phyloP scores from a whole-genome alignment of 169 alveolate species.

The Plasmodium coatneyi region DNA sequence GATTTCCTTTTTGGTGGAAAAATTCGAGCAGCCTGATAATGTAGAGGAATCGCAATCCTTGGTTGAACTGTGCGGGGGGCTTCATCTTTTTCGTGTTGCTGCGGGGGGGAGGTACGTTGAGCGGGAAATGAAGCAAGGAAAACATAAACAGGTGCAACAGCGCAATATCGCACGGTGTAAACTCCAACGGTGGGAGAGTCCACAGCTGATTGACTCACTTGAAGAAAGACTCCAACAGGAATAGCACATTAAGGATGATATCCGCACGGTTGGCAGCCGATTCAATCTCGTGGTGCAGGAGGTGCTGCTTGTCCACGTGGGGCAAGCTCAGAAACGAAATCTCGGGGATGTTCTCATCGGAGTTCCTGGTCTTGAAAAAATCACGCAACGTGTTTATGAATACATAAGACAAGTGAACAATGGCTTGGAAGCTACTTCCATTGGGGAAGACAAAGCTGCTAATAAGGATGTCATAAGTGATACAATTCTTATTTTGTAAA shows the following conservation, averaged over 20 bases:
- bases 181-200: background rate
- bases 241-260: conserved; percentile 36
- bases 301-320: conserved; percentile 32
- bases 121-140: background rate
- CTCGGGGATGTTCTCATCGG: conserved; percentile 64
- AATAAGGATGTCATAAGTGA: conserved; percentile 57
- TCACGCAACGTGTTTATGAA: conserved; percentile 37
- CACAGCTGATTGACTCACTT: background rate
- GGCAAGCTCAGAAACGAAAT: conserved; percentile 16
- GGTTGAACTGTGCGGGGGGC: conserved; percentile 41
- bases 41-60: conserved; percentile 59
- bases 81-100: conserved; percentile 51
- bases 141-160: background rate
- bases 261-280: conserved; percentile 13
- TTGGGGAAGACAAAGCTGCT: conserved; percentile 70
- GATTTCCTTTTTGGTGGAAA: conserved; percentile 4
- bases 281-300: conserved; percentile 57
- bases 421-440: conserved; percentile 70
- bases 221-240: conserved; percentile 54
- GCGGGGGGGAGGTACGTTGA: background rate
- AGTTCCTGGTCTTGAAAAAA: conserved; percentile 42
- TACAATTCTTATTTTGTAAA: conserved; percentile 22
- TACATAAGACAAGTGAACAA: conserved; percentile 61
- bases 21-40: conserved; percentile 51
- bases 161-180: background rate